These are phyloP conservation scores for Trypanosoma melophagium DNA, from an alignment of 208 protist species.

Conservation along the genomic window DNA sequence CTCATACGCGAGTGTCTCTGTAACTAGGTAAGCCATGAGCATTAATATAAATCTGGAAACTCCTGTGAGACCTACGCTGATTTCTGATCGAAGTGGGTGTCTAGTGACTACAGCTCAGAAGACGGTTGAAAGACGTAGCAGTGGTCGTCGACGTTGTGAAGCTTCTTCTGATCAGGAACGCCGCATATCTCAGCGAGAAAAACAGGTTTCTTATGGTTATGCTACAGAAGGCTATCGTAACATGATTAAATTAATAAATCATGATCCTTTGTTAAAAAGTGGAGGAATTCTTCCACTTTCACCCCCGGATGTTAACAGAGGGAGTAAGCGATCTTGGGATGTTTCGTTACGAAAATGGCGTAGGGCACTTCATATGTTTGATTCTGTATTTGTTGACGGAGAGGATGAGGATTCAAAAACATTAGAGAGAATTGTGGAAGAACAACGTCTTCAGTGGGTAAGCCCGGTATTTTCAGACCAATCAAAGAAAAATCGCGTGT, in stretches of 20 bases:
- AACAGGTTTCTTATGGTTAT: constrained; percentile 78
- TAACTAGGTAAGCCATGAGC: not conserved
- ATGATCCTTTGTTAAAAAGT: constrained; percentile 71
- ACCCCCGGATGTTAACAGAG: constrained; percentile 49
- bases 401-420: constrained; percentile 41
- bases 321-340: constrained; percentile 85
- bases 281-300: constrained; percentile 74
- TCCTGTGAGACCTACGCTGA: constrained; percentile 26
- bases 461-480: constrained; percentile 41
- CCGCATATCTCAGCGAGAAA: constrained; percentile 67
- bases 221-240: constrained; percentile 79
- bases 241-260: constrained; percentile 74
- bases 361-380: constrained; percentile 87
- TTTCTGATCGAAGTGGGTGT: constrained; percentile 4
- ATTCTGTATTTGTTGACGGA: constrained; percentile 83
- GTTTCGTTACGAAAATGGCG: constrained; percentile 85
- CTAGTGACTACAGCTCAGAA: constrained; percentile 8
- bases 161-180: constrained; percentile 73
- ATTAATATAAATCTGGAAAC: constrained; percentile 20
- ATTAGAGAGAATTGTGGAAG: constrained; percentile 52
- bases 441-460: constrained; percentile 80
- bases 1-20: no score
- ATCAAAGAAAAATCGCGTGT: constrained; percentile 42
- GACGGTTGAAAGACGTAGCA: not conserved
- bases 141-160: constrained; percentile 17